Conservation (phyloP, 2,329 filamentous ascomycete genomes). For the Exophiala sp. region DNA sequence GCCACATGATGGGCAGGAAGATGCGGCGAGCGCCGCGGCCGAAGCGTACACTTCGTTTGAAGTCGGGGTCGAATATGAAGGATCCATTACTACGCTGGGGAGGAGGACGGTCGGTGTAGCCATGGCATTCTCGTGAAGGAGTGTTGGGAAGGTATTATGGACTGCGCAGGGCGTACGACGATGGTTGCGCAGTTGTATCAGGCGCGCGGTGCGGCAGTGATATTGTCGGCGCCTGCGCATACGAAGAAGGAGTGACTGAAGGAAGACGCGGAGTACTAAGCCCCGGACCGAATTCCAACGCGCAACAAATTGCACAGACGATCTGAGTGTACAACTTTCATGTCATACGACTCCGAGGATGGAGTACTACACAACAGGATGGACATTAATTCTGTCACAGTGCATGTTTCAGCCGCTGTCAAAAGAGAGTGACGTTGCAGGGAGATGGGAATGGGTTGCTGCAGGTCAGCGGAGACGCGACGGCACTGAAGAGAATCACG, state of each 20-base stretch:
- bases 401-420: slow-evolving; percentile 8
- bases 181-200: neutral
- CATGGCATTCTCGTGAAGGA: slow-evolving; percentile 4
- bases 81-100: slow-evolving; percentile 12
- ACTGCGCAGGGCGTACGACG: too few species aligned
- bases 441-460: neutral
- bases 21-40: slow-evolving; percentile 1
- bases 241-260: neutral
- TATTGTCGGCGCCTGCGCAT: neutral
- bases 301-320: neutral
- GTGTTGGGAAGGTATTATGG: neutral
- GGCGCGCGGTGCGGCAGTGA: neutral
- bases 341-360: neutral
- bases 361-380: neutral
- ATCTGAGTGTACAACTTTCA: neutral
- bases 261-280: too few species aligned
- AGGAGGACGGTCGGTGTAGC: slow-evolving; percentile 12
- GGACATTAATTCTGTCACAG: slow-evolving; percentile 5
- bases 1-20: slow-evolving; percentile 40
- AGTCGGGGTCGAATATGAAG: slow-evolving; percentile 5
- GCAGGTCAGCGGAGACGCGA: neutral
- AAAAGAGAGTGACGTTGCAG: slow-evolving; percentile 4
- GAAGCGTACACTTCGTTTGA: slow-evolving; percentile 8
- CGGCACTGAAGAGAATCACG: neutral
- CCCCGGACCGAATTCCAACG: neutral